These are phyloP conservation scores for Crithidia expoeki DNA, from an alignment of 208 protist genomes.

Conservation along the genomic window DNA sequence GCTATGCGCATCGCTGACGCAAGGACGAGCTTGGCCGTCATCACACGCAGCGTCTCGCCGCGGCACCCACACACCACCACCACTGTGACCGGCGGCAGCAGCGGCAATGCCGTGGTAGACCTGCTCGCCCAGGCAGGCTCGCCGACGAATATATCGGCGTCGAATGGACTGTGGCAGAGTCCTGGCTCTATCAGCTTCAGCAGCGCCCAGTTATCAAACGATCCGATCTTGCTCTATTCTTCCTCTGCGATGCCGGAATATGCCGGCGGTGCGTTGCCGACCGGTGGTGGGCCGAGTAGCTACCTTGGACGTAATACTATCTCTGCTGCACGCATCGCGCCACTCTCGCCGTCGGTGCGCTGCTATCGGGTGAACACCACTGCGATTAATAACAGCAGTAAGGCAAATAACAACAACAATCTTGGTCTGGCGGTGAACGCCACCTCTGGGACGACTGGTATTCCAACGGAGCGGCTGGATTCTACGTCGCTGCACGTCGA, in stretches of 20 bases:
- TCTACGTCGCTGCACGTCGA: not conserved
- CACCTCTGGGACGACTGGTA: not conserved
- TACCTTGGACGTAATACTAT: not conserved
- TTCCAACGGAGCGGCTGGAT: not conserved
- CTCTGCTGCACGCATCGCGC: not conserved
- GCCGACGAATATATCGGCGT: not conserved
- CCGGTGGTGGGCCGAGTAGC: not conserved
- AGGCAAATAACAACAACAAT: not conserved
- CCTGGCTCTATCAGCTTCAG: conserved; percentile 9
- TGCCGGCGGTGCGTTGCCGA: not conserved
- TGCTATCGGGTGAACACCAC: not conserved
- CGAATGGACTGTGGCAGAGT: conserved; percentile 9
- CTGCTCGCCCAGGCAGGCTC: not conserved
- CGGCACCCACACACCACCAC: not conserved
- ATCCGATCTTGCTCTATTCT: conserved; percentile 1
- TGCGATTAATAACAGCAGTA: not conserved
- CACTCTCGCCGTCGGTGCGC: not conserved
- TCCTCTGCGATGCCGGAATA: not conserved
- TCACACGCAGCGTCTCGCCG: not conserved
- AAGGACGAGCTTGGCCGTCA: not conserved
- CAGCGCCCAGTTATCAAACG: conserved; percentile 6
- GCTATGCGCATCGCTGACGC: too few species aligned
- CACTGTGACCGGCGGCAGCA: not conserved
- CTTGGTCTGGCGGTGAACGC: not conserved
- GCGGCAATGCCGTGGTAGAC: not conserved